Evolutionary conservation across 2,329 filamentous ascomycete species (phyloP).

Genomic region (Falciphora oryzae): DNA sequence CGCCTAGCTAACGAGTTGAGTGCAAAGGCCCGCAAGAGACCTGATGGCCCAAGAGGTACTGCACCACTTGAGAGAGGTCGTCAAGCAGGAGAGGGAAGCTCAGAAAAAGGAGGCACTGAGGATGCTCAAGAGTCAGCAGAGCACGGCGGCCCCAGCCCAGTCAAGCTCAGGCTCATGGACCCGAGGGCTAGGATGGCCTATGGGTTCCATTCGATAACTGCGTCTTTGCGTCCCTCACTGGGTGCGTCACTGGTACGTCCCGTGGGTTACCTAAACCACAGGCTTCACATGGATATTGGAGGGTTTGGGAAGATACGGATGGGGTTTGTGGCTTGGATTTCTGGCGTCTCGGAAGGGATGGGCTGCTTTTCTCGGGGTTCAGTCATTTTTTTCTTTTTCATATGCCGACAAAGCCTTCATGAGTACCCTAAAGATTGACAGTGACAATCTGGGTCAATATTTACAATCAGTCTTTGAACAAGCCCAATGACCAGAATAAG

Average conservation of each 20-base stretch:
- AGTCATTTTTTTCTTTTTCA: not conserved
- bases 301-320: no score
- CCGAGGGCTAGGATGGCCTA: no score
- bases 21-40: not conserved
- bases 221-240: no score
- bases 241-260: no score
- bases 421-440: not conserved
- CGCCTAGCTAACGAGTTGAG: not conserved
- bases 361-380: not conserved
- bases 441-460: not conserved
- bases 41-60: conserved; percentile 4
- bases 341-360: no score
- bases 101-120: not conserved
- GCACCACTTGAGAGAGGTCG: not conserved
- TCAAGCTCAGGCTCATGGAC: not conserved
- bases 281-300: no score
- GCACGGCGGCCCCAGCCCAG: no score
- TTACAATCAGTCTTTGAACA: not conserved
- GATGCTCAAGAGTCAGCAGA: not conserved
- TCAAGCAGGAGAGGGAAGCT: not conserved
- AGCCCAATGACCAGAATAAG: not conserved
- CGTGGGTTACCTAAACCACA: no score
- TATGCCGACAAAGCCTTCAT: not conserved
- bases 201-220: no score
- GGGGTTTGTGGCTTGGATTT: no score